A percentile compares a stretch with the other conserved stretches of the same genome.
Evolutionary conservation across 768 basidiomycete species (phyloP).

Genomic region (Russula griseocarnosa): DNA sequence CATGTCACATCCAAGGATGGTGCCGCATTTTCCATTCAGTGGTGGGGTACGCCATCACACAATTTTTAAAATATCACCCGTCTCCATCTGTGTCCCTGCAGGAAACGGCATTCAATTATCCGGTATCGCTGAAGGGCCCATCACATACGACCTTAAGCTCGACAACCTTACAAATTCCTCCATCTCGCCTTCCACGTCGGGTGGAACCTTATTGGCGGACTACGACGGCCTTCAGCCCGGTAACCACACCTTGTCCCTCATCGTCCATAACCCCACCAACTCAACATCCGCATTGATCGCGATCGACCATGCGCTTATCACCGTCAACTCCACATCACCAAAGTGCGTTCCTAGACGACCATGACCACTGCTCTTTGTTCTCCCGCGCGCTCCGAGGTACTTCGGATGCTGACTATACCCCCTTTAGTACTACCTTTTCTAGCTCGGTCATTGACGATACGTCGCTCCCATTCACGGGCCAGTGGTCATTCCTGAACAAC

Average conservation of each 20-base stretch:
- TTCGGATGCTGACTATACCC: conserved; percentile 29
- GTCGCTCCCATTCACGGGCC: conserved; percentile 49
- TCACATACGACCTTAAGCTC: conserved; percentile 31
- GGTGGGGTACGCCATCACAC: conserved; percentile 52
- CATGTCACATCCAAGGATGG: conserved; percentile 62
- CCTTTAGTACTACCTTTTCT: conserved; percentile 39
- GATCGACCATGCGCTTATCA: conserved; percentile 57
- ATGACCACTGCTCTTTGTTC: not conserved
- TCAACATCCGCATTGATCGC: conserved; percentile 39
- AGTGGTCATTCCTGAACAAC: conserved; percentile 44
- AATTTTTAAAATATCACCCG: not conserved
- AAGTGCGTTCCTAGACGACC: conserved; percentile 35
- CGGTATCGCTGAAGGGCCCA: conserved; percentile 45
- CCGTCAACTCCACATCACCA: conserved; percentile 34
- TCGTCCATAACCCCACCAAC: conserved; percentile 40
- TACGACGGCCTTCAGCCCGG: conserved; percentile 46
- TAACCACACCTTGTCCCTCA: conserved; percentile 54
- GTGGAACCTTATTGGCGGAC: conserved; percentile 45
- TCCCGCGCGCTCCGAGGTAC: conserved; percentile 1
- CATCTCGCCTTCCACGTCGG: conserved; percentile 31
- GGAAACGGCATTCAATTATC: conserved; percentile 62
- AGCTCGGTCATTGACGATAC: conserved; percentile 41
- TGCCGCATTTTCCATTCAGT: conserved; percentile 52
- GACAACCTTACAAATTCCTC: conserved; percentile 43
- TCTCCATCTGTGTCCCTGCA: conserved; percentile 30